Evolutionary conservation across 2,329 filamentous ascomycete species (phyloP), one percentile per base, ranked within the genome.

Genomic region (Trematosphaeria pertusa): DNA sequence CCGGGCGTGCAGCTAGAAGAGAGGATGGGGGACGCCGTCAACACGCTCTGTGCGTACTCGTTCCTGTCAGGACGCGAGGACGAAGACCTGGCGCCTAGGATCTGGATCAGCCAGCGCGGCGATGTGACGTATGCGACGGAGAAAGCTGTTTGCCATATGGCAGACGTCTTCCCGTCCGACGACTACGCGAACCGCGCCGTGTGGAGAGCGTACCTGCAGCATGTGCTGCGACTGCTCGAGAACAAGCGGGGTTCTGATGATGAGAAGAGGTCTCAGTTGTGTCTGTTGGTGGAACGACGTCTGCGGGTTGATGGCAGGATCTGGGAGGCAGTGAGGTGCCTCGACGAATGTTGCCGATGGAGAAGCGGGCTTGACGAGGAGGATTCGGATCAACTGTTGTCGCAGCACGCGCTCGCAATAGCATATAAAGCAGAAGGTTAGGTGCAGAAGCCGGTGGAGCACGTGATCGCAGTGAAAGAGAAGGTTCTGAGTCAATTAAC

Each of bases 41-140:
- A 57, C 31, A 59, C 46, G n/a, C 49, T 63, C 4, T 58, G 49
- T 37, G 46, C 45, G 9, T 65, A 64, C 48, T 62, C 60, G 5
- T 59, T 65, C 28, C 15, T 62, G 7, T 26, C 30, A 19, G 50
- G 46, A 43, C 51, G 54, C 26, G 30, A 12, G 3, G 26, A 37
- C 15, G 39, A 51, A 24, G 45, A 52, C 15, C 37, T 59, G 6
- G 58, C 58, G 8, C 55, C 53, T 6, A 37, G 51, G 18, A 43
- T 37, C 44, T 58, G 52, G 57, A 31, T 53, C 19, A 36, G 36
- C 6, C 33, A 38, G 37, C 8, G 46, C 4, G 37, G 38, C 37
- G 10, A 30, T 33, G 12, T 33, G 19, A 26, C 4, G 33, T 37
- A 34, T 12, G 43, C 43, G 44, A 20, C 35, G 5, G 30, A 35